Base-by-base conservation (phyloP, 768 basidiomycete species). In the Trametes coccinea region DNA sequence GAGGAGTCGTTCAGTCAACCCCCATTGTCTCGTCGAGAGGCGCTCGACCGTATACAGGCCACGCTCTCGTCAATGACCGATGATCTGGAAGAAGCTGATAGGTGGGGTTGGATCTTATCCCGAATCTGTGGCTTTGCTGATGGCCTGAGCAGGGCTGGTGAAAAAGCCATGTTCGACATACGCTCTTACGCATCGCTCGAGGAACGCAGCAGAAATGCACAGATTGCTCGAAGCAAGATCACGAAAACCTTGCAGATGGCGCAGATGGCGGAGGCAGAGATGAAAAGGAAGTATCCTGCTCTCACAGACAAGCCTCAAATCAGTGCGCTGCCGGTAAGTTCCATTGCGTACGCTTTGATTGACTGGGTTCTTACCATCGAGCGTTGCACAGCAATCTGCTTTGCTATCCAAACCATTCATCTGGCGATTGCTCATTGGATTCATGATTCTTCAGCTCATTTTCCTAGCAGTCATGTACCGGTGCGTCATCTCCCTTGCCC, bases 51-150 rank as follows among this genome's bases (percentile, higher is more conserved):
- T 53, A 82, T 92, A 68, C 81, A 82, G 58, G 77, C 78, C 67
- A 83, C 85, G 5, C 77, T 92, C 9, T 77, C 77, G 50, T 82
- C 85, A 54, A 75, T 92, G 66, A 79, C 75, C 34, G 76, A 81
- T 37, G 84, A 79, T 51, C 70, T 90, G 63, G 79, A 79, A 43
- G 86, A 84, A 31, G 74, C 81, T 44, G 86, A 90, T 69, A 77
- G 77, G 89, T 89, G 67, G 56, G 72, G n/a, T 31, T n/a, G 31
- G 10, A 30, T 9, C 59, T 11, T 30, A 33, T 33, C 49, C 27
- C 55, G 34, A 17, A 56, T 22, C 17, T 14, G 11, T 13, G 2
- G 29, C 53, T 27, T 44, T 41, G 27, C 41, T 55, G 50, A 56
- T 62, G 55, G 41, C 30, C 43, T 53, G 53, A 29, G 34, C 62